A percentile compares a stretch with the other conserved stretches of the same genome.
phyloP scores from a whole-genome alignment of 495 filamentous ascomycete species.

The Xylaria castorea region DNA sequence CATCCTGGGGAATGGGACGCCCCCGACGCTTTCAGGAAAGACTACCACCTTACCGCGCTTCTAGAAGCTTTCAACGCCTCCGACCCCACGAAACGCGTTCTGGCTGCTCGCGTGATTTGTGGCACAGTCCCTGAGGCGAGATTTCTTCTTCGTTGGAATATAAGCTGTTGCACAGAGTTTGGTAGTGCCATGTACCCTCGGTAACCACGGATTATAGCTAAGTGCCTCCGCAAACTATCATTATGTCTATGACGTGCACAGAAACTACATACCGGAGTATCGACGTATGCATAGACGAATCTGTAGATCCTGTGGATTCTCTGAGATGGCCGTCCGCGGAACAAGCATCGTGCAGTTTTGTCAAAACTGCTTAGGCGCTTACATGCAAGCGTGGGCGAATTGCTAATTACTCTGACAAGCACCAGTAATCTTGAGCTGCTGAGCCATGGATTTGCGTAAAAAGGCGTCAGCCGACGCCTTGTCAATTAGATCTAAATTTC shows the following conservation, averaged over 20 bases:
- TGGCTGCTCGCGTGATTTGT: conserved; percentile 25
- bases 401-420: conserved; percentile 4
- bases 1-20: conserved; percentile 25
- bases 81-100: conserved; percentile 31
- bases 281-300: not conserved
- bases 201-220: not conserved
- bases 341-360: not conserved
- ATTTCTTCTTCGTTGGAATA: not conserved
- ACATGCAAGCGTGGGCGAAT: conserved; percentile 5
- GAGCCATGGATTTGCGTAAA: not conserved
- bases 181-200: not conserved
- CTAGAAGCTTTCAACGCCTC: conserved; percentile 39
- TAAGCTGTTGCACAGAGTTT: not conserved
- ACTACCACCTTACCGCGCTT: conserved; percentile 23
- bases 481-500: conserved; percentile 14
- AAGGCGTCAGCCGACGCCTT: conserved; percentile 15
- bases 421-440: conserved; percentile 2
- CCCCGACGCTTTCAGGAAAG: conserved; percentile 28
- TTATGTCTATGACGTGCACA: not conserved
- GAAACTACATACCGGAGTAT: not conserved
- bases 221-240: not conserved
- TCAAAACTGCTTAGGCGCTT: conserved; percentile 5
- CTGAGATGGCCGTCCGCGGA: conserved; percentile 8
- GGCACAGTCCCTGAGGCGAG: conserved; percentile 1
- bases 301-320: conserved; percentile 7